These are phyloP conservation scores for Penicillium paneum DNA, from an alignment of 2,329 filamentous ascomycete species.

Conservation along the genomic window DNA sequence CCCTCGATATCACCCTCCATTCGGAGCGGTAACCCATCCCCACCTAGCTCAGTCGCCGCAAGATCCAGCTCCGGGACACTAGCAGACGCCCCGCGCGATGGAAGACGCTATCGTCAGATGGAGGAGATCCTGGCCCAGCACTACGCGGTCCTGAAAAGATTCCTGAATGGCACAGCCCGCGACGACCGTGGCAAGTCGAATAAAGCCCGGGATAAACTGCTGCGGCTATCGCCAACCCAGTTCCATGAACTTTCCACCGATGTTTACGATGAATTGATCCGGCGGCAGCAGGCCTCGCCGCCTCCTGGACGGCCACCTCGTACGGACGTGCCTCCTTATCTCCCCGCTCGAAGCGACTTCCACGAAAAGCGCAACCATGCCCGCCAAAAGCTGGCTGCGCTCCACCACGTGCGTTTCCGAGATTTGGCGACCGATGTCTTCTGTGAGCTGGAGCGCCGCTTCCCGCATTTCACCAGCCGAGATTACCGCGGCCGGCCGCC, in stretches of 20 bases:
- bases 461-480: slow-evolving; percentile 71
- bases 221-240: slow-evolving; percentile 84
- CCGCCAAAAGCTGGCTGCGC: slow-evolving; percentile 87
- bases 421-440: slow-evolving; percentile 95
- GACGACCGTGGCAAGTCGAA: slow-evolving; percentile 78
- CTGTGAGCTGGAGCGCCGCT: slow-evolving; percentile 86
- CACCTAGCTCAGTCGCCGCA: slow-evolving; percentile 76
- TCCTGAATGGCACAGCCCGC: slow-evolving; percentile 65
- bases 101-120: slow-evolving; percentile 55
- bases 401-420: slow-evolving; percentile 81
- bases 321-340: slow-evolving; percentile 61
- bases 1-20: slow-evolving; percentile 15
- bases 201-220: slow-evolving; percentile 88
- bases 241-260: slow-evolving; percentile 98
- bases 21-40: slow-evolving; percentile 62
- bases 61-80: slow-evolving; percentile 74
- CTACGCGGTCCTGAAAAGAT: slow-evolving; percentile 74
- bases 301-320: slow-evolving; percentile 42
- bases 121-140: slow-evolving; percentile 76
- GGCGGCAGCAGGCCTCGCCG: slow-evolving; percentile 68
- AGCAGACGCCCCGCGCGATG: slow-evolving; percentile 57
- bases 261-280: slow-evolving; percentile 90
- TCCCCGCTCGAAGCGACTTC: slow-evolving; percentile 82
- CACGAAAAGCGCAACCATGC: slow-evolving; percentile 97
- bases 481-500: slow-evolving; percentile 69